Evolutionary conservation across 78 protist species (phyloP).

Genomic region (Mantamonas sphyraenae): DNA sequence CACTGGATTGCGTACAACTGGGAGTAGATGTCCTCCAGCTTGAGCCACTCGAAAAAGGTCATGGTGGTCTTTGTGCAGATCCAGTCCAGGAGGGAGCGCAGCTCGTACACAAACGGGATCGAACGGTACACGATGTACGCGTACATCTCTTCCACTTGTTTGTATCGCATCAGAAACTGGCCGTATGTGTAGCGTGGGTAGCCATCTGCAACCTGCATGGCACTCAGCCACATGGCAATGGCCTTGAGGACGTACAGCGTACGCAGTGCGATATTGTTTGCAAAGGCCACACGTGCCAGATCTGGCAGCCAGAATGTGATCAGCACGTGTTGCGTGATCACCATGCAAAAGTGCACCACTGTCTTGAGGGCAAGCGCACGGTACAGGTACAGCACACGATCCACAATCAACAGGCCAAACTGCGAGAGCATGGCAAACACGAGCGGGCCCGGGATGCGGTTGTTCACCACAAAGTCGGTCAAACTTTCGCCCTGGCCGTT

Average conservation of each 20-base stretch:
- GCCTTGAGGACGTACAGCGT: background rate
- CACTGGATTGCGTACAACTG: conserved; percentile 3
- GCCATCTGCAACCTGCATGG: background rate
- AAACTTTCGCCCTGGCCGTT: too few species aligned
- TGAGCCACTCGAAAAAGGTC: conserved; percentile 50
- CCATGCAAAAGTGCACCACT: background rate
- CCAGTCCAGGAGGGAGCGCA: conserved; percentile 70
- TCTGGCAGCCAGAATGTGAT: background rate
- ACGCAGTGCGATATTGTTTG: background rate
- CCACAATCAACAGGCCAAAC: conserved; percentile 34
- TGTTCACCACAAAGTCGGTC: too few species aligned
- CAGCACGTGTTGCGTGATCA: background rate
- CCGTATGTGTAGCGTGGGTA: background rate
- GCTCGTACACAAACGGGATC: conserved; percentile 71
- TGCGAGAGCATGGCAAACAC: conserved; percentile 11
- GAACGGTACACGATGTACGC: conserved; percentile 13
- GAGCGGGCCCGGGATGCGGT: conserved; percentile 3
- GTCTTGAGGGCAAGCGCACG: background rate
- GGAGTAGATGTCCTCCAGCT: conserved; percentile 46
- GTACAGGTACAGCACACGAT: conserved; percentile 41
- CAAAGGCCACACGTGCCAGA: background rate
- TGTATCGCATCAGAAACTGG: background rate
- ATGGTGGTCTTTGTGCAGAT: conserved; percentile 55
- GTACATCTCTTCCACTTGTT: background rate
- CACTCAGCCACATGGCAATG: background rate